Percentiles rank a stretch among this genome's conserved stretches.
Evolutionary conservation across 1,139 yeast species (phyloP).

Genomic region (Hansenula lynferdii): DNA sequence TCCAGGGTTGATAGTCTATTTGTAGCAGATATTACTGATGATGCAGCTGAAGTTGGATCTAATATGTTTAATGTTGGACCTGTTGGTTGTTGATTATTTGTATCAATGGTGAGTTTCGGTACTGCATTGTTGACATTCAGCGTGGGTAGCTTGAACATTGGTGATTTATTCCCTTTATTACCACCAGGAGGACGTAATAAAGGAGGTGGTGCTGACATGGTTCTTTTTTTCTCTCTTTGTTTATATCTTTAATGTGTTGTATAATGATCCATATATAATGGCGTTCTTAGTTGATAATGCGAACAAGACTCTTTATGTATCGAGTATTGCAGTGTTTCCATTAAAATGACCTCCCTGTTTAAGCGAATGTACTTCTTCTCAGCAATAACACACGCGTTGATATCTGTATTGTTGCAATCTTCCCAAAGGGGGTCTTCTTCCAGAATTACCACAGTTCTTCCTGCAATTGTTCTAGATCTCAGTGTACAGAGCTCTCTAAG

Average conservation of each 20-base stretch:
- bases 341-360: too few relatives aligned
- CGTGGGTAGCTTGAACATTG: conserved; percentile 28
- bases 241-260: background rate
- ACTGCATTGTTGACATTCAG: conserved; percentile 21
- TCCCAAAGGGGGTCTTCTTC: too few relatives aligned
- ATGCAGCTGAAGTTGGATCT: conserved; percentile 9
- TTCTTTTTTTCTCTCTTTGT: background rate
- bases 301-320: too few relatives aligned
- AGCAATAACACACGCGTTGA: too few relatives aligned
- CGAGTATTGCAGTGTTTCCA: too few relatives aligned
- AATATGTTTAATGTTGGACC: background rate
- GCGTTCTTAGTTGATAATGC: too few relatives aligned
- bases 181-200: conserved; percentile 26
- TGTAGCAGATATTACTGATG: conserved; percentile 11
- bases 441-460: too few relatives aligned
- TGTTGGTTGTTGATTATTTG: background rate
- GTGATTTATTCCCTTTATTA: conserved; percentile 20
- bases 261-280: background rate
- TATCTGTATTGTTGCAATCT: too few relatives aligned
- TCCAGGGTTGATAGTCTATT: conserved; percentile 13
- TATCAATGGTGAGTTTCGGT: conserved; percentile 8
- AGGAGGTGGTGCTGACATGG: conserved; percentile 30
- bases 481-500: too few relatives aligned
- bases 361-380: too few relatives aligned
- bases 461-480: too few relatives aligned